Base-by-base conservation (phyloP, 1,139 yeast genomes). In the Wickerhamomyces sp. region DNA sequence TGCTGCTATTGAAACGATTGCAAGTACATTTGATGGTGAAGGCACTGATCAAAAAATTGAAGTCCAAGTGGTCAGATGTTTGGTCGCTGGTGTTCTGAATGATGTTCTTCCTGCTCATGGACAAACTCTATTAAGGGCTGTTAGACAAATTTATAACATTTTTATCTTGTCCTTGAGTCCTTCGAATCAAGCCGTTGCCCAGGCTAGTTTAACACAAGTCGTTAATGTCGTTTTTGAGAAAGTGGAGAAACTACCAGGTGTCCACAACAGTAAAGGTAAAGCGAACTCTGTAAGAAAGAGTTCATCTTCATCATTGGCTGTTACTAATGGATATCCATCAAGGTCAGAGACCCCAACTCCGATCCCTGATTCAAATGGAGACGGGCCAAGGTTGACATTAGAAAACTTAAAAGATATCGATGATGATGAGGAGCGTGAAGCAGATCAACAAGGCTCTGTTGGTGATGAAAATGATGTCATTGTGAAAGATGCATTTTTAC, bases 171-270 rank as follows among this genome's bases (percentile, higher is more conserved):
- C 96, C 0, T 68, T 83, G 44, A 78, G 84, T 15, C 75, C 91
- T 4, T 67, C 86, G 18, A 91, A 88, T 54, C 98, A 91, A 59
- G 85, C 91, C 1, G 81, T 89, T 40, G 98, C 98, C 0, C 98
- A 93, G 62, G 97, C 96, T 3, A 82, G 93, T 9, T 69, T 93
- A 45, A 86, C 95, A 4, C 98, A 93, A 61, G 85, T 89, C 51
- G 87, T 91, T 22, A 79, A 82, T 39, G 79, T 87, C 5, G 80
- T 89, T 13, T 91, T 87, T 60, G 93, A 82, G 44, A 72, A 94
- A 45, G 85, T 88, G 26, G 66, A 62, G 38, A 66, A 47, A 17
- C 35, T 48, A 35, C 39, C 39, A 26, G 24, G 31, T 33, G 33
- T 61, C 28, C 36, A 17, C 30, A 23, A 26, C 5, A 24, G 21